Base-by-base conservation (phyloP, 192 early-diverging fungal genomes). In the Blastocladiella britannica region DNA sequence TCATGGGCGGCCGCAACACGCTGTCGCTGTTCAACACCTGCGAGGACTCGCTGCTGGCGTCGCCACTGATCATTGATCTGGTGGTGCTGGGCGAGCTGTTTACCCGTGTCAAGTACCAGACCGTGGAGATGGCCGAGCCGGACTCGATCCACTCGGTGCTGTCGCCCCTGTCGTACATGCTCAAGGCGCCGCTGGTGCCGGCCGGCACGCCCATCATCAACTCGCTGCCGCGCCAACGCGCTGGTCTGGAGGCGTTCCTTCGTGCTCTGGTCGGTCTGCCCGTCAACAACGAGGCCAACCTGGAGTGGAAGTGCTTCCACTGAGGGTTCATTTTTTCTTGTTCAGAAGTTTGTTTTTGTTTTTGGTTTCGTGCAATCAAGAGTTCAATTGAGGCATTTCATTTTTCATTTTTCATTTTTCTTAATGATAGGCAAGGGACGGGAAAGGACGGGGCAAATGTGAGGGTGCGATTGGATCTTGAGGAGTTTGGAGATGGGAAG, bases 21-120 rank as follows among this genome's bases (percentile, higher is more conserved):
- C 88, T 98, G 67, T 95, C 94, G 55, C 65, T 93, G 65, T 95
- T 93, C 81, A 98, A 98, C 74, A 89, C 91, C 26, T 98, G 94
- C 73, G 94, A 98, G 75, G 94, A 98, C 70, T 95, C 92, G 52
- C 82, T 98, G 59, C 79, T 98, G 59, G 94, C 94, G 55, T 87
- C 88, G 55, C 94, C 94, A 47, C 74, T 98, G 47, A 98, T 98
- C 73, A 78, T 98, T 65, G 94, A 98, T 63, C 72, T 98, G 61
- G 82, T 84, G 57, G 86, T 95, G 66, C 71, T 98, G 66, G 85
- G 89, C 58, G 94, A 98, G 76, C 76, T 98, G 58, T 89, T 95
- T 85, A 91, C 91, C 53, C 90, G 94, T 66, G 89, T 98, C 60
- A 56, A 80, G 61, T 98, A 90, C 82, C 76, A 82, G 69, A 84